Conservation (phyloP, 2,329 filamentous ascomycete genomes). For the Beauveria varroae region DNA sequence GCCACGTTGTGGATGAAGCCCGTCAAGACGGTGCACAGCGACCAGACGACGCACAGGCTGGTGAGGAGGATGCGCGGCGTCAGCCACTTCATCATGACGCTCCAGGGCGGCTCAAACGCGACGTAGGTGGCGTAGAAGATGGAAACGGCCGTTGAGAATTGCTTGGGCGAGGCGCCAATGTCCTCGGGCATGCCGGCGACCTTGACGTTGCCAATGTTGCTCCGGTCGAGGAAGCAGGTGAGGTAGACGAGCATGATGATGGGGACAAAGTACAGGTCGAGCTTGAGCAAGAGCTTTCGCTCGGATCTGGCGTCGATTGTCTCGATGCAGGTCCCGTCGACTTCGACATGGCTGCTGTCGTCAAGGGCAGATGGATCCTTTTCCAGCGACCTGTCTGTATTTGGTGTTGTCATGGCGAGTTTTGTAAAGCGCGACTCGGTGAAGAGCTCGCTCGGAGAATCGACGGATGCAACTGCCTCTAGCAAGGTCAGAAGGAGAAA, state of each 20-base stretch:
- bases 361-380: neutral
- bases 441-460: neutral
- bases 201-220: conserved; percentile 37
- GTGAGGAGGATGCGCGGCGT: conserved; percentile 25
- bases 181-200: conserved; percentile 27
- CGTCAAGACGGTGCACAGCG: conserved; percentile 19
- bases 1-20: conserved; percentile 23
- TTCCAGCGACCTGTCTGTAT: conserved; percentile 1
- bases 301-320: conserved; percentile 22
- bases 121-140: conserved; percentile 27
- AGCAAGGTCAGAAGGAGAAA: too few species aligned
- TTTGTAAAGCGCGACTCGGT: neutral
- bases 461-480: neutral
- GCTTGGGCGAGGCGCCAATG: conserved; percentile 22
- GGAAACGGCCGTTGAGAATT: conserved; percentile 26
- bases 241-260: conserved; percentile 50
- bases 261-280: conserved; percentile 26
- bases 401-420: neutral
- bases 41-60: conserved; percentile 21
- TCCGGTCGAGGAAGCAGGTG: conserved; percentile 46
- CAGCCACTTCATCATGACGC: conserved; percentile 25
- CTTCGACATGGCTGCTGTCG: neutral
- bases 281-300: conserved; percentile 23
- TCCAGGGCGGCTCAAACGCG: conserved; percentile 23
- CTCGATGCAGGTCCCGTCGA: conserved; percentile 12